phyloP scores from a whole-genome alignment of 139 green algal species.

The Chlorella sp. region DNA sequence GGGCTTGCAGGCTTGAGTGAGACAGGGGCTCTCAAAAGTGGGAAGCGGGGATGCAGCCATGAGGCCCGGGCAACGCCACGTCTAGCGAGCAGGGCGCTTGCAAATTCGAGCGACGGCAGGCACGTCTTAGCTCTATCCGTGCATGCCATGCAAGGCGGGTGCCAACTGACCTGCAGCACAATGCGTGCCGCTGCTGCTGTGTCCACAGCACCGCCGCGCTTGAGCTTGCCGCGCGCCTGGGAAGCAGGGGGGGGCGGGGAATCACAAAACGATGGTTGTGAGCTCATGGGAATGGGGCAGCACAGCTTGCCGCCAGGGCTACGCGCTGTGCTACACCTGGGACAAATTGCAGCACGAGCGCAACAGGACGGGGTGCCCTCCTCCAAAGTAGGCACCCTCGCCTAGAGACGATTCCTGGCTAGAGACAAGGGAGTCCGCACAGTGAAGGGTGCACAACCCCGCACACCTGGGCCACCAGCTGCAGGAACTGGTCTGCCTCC shows the following conservation, averaged over 20 bases:
- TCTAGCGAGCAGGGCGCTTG: too few relatives aligned
- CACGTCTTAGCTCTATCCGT: too few relatives aligned
- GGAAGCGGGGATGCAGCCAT: too few relatives aligned
- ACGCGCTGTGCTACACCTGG: too few relatives aligned
- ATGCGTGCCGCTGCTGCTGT: conserved; percentile 60
- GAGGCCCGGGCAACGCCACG: too few relatives aligned
- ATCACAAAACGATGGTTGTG: background rate
- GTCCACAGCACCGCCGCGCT: conserved; percentile 61
- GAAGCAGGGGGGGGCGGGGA: background rate
- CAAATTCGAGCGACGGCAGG: too few relatives aligned
- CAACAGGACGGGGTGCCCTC: background rate
- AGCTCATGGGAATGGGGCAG: background rate
- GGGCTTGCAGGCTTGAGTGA: background rate
- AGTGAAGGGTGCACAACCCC: background rate
- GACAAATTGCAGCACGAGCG: background rate
- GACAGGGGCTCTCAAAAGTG: too few relatives aligned
- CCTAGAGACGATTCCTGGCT: background rate
- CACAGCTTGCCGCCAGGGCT: too few relatives aligned
- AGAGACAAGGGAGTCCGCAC: background rate
- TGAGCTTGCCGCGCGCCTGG: conserved; percentile 83
- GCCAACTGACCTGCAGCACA: conserved; percentile 62
- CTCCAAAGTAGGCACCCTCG: background rate
- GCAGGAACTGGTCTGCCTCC: conserved; percentile 80
- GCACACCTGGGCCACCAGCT: conserved; percentile 63
- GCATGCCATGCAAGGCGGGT: background rate